Conservation (phyloP, 495 filamentous ascomycete species). For the Aspergillus heteromorphus region DNA sequence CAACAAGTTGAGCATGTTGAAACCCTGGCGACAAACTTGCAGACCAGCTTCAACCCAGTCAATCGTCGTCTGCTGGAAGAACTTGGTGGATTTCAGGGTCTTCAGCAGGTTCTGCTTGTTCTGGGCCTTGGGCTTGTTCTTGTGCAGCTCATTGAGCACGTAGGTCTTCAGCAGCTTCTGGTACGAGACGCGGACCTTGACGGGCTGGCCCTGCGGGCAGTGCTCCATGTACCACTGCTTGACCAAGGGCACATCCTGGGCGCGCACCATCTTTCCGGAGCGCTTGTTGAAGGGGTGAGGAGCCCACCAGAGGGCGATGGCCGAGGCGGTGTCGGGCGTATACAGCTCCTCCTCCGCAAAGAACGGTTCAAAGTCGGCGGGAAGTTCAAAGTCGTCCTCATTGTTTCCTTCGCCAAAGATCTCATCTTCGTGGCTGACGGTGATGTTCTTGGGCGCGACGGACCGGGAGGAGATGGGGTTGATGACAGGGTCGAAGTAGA, state of each 20-base stretch:
- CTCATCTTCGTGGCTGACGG: conserved; percentile 89
- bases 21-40: conserved; percentile 96
- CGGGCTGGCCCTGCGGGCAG: conserved; percentile 84
- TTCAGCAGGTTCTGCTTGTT: conserved; percentile 90
- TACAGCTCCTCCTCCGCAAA: conserved; percentile 85
- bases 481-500: conserved; percentile 96
- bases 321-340: conserved; percentile 83
- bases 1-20: conserved; percentile 98
- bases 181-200: conserved; percentile 98
- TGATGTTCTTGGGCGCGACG: conserved; percentile 92
- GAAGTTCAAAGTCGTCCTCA: conserved; percentile 88
- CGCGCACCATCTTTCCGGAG: conserved; percentile 95
- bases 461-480: conserved; percentile 96
- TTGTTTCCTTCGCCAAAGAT: conserved; percentile 82
- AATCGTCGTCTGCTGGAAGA: conserved; percentile 98
- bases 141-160: conserved; percentile 94
- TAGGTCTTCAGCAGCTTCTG: conserved; percentile 97
- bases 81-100: conserved; percentile 91
- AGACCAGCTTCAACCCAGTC: conserved; percentile 99
- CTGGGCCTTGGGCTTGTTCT: conserved; percentile 87
- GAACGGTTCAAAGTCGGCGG: conserved; percentile 77
- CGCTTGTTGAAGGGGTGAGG: conserved; percentile 94
- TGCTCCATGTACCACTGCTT: conserved; percentile 99
- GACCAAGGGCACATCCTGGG: conserved; percentile 93
- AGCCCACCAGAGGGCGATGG: conserved; percentile 97